Conservation (phyloP, 176 grass and related monocot genomes). For the Carex myosuroides region DNA sequence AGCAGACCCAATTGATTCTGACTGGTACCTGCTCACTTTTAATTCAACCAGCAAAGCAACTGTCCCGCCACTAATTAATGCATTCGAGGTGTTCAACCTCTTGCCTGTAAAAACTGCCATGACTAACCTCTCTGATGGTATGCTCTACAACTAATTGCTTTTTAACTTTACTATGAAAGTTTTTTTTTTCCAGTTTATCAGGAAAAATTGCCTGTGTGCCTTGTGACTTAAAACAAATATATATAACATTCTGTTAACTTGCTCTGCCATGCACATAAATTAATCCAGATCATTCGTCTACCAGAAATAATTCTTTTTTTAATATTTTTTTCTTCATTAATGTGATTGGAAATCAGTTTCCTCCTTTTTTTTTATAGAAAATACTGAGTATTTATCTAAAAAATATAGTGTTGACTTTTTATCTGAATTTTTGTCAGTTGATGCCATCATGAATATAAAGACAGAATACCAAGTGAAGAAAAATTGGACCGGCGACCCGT, state of each 20-base stretch:
- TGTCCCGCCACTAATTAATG: slow-evolving; percentile 10
- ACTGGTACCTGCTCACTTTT: not conserved
- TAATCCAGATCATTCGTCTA: not conserved
- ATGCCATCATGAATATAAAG: slow-evolving; percentile 15
- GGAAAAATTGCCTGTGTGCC: not conserved
- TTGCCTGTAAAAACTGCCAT: slow-evolving; percentile 7
- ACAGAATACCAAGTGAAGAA: slow-evolving; percentile 10
- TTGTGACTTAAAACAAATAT: not conserved
- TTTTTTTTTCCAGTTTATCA: not conserved
- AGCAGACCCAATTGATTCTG: not conserved
- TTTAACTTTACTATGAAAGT: not conserved
- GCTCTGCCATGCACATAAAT: not conserved
- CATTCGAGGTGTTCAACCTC: not conserved
- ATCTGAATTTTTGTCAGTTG: slow-evolving; percentile 19
- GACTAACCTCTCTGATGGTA: slow-evolving; percentile 13
- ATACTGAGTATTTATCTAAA: not conserved
- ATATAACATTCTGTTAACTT: not conserved
- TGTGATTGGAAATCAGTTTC: no score
- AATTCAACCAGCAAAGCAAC: not conserved
- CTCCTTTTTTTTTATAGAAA: no score
- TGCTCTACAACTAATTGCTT: not conserved
- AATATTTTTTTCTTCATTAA: no score
- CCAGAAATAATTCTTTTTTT: no score
- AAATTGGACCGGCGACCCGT: not conserved
- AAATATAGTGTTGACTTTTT: not conserved